phyloP scores from a whole-genome alignment of 2,329 filamentous ascomycete species.

The Lachnum nothofagi region DNA sequence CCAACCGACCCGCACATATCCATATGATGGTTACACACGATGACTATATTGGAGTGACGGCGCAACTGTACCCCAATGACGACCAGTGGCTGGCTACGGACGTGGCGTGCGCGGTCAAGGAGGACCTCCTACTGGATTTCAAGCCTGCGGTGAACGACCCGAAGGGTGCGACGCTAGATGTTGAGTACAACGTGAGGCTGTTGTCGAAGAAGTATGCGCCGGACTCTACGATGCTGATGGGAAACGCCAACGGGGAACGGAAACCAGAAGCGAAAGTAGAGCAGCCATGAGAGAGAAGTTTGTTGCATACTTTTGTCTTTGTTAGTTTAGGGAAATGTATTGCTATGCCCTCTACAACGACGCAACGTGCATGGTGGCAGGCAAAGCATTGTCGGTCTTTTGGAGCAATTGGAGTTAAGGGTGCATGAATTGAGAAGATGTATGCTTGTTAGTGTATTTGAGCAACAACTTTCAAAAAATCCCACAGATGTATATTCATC shows the following conservation, averaged over 20 bases:
- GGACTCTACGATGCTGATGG: not conserved
- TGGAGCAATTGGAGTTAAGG: not conserved
- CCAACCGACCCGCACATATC: conserved; percentile 52
- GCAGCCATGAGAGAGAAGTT: not conserved
- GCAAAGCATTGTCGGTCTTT: not conserved
- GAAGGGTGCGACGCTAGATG: conserved; percentile 25
- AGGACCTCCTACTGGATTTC: conserved; percentile 45
- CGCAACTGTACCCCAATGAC: conserved; percentile 67
- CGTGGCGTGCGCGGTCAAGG: conserved; percentile 47
- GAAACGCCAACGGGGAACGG: not conserved
- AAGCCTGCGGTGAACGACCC: conserved; percentile 37
- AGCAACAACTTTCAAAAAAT: no score
- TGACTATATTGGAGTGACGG: conserved; percentile 65
- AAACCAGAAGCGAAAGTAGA: not conserved
- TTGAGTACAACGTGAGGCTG: conserved; percentile 29
- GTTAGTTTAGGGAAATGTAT: not conserved
- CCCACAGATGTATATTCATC: no score
- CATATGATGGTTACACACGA: conserved; percentile 53
- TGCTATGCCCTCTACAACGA: not conserved
- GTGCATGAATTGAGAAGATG: no score
- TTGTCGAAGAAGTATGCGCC: conserved; percentile 1
- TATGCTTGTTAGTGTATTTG: no score
- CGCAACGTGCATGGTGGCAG: not conserved
- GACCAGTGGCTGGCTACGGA: conserved; percentile 55
- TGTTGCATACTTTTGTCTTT: not conserved